Evolutionary conservation across 148 eudicot genomes (phyloP), one percentile per base, ranked within the genome.

Genomic region (Amaranthus palmeri): DNA sequence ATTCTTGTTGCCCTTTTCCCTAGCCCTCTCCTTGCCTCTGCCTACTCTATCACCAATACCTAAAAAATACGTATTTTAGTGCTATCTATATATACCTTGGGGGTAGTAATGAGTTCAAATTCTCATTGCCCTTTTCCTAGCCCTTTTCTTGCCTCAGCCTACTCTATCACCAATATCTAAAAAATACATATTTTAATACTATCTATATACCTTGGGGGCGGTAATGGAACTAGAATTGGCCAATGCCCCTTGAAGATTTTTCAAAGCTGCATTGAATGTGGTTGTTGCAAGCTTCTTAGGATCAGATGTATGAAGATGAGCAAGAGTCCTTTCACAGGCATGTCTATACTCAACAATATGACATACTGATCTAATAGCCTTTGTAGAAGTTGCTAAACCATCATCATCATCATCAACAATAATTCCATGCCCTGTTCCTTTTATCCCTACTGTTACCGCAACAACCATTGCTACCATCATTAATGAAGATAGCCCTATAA

Each of bases 391-490:
- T 1, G 75, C 48, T 8, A 70, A 11, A 43, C 67, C 52, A 14
- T 42, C 60, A 54, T 64, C 11, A 4, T 25, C 65, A 12, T 52
- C 74, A 10, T 40, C 56, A 0, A 43, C 68, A 13, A 4, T 6
- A 36, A 3, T 3, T 6, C 17, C 40, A 9, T 57, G 63, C 9
- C 76, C 71, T 0, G 69, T 57, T 36, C 36, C 64, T 49, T 52
- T 61, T 8, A 76, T 42, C 25, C 81, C 79, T 3, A 72, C 68
- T 0, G 73, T 49, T 7, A 71, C 81, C 0, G 76, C 84, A 12
- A 63, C 78, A 54, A 74, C 78, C 84, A 77, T 77, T 17, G 81
- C 81, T 11, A 81, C 54, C 25, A 78, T 18, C 74, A 82, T 69
- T 12, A 74, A 54, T 3, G 68, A 58, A n/a, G 79, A 82, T n/a